Conservation (phyloP, 345 rosid species). For the Salix arbutifolia region DNA sequence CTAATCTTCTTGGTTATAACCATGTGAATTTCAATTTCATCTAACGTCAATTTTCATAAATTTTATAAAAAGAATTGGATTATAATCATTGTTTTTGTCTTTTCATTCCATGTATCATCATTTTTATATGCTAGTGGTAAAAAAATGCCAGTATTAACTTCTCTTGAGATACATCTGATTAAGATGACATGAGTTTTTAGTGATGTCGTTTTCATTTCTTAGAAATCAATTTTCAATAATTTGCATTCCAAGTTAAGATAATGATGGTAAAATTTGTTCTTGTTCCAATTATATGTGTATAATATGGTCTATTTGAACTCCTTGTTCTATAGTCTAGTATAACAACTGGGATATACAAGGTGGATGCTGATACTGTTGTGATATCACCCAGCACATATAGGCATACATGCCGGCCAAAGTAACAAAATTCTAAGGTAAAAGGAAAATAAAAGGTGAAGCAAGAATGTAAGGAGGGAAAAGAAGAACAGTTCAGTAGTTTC, state of each 20-base stretch:
- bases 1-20: neutral
- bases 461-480: neutral
- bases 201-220: neutral
- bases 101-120: too few relatives aligned
- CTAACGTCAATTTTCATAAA: too few relatives aligned
- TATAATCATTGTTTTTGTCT: too few relatives aligned
- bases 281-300: neutral
- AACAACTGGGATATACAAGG: too few relatives aligned
- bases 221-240: neutral
- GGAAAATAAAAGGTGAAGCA: neutral
- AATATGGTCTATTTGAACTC: neutral
- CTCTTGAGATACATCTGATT: neutral
- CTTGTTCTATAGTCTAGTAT: neutral
- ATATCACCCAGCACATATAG: too few relatives aligned
- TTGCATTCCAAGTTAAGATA: neutral
- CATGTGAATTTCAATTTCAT: neutral
- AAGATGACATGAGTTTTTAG: neutral
- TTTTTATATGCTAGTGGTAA: neutral
- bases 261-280: neutral
- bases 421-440: neutral
- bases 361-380: too few relatives aligned
- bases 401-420: too few relatives aligned
- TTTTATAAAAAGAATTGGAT: too few relatives aligned
- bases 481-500: neutral
- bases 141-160: neutral